phyloP scores from a whole-genome alignment of 2,329 filamentous ascomycete species.

The Boeremia lycopersici region DNA sequence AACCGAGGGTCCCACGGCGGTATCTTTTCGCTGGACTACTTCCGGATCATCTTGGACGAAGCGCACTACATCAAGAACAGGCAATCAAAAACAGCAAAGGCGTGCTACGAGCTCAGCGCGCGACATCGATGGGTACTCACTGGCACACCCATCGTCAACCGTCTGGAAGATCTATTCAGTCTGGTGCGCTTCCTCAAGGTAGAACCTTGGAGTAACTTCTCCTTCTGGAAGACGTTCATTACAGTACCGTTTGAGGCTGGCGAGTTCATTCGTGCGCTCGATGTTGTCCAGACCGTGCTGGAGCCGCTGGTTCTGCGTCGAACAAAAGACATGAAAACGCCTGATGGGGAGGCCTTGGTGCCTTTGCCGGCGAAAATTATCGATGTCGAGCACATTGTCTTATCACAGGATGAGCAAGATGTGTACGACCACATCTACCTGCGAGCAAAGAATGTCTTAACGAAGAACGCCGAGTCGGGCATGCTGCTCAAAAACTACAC shows the following conservation, averaged over 20 bases:
- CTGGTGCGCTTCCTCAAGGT: slow-evolving; percentile 90
- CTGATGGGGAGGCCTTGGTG: slow-evolving; percentile 80
- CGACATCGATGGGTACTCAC: slow-evolving; percentile 92
- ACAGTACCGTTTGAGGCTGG: slow-evolving; percentile 96
- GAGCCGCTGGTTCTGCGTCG: slow-evolving; percentile 93
- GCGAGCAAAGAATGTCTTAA: slow-evolving; percentile 82
- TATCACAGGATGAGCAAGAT: slow-evolving; percentile 82
- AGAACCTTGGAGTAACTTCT: slow-evolving; percentile 98
- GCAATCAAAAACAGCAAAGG: slow-evolving; percentile 90
- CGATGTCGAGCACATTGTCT: slow-evolving; percentile 84
- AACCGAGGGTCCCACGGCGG: slow-evolving; percentile 68
- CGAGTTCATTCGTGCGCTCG: slow-evolving; percentile 88
- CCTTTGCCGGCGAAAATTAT: slow-evolving; percentile 80
- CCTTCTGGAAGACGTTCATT: slow-evolving; percentile 99
- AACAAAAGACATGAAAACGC: slow-evolving; percentile 98
- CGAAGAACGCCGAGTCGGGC: slow-evolving; percentile 84
- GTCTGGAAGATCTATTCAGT: slow-evolving; percentile 92
- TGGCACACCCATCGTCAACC: slow-evolving; percentile 95
- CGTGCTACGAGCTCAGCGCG: slow-evolving; percentile 87
- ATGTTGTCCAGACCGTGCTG: slow-evolving; percentile 95
- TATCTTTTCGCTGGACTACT: slow-evolving; percentile 91
- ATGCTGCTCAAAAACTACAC: slow-evolving; percentile 95
- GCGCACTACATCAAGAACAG: slow-evolving; percentile 88
- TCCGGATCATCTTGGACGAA: slow-evolving; percentile 93
- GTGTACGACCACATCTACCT: slow-evolving; percentile 92